A percentile compares a stretch with the other conserved stretches of the same genome.
These are phyloP conservation scores for Podila verticillata DNA, from an alignment of 192 early-diverging fungal species.

Conservation along the genomic window DNA sequence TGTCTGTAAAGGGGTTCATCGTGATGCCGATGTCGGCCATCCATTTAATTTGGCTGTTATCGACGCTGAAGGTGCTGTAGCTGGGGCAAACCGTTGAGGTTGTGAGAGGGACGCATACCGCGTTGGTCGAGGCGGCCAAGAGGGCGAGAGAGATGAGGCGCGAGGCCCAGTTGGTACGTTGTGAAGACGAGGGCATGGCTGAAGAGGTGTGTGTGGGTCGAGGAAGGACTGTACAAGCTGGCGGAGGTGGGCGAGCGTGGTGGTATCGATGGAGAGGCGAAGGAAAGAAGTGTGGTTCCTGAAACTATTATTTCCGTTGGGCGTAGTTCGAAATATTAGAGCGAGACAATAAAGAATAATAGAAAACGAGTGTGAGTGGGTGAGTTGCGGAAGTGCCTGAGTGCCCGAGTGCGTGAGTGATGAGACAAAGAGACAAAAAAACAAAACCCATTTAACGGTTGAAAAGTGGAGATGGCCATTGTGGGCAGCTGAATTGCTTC, in stretches of 20 bases:
- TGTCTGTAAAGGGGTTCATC: conserved; percentile 9
- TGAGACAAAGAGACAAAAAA: background rate
- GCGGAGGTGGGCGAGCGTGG: background rate
- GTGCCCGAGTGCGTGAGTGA: background rate
- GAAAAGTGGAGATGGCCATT: too few relatives aligned
- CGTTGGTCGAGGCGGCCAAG: conserved; percentile 12
- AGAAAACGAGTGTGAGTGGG: background rate
- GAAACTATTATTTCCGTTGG: too few relatives aligned
- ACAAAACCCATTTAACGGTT: background rate
- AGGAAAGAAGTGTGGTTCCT: background rate
- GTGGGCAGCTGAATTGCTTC: background rate
- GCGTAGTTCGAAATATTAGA: background rate
- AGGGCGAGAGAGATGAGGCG: conserved; percentile 22
- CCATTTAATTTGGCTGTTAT: background rate
- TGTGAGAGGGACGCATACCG: conserved; percentile 14
- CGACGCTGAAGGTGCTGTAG: conserved; percentile 2
- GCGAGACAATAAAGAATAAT: background rate
- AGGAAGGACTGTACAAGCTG: background rate
- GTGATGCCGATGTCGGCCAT: conserved; percentile 1
- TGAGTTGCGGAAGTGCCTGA: too few relatives aligned
- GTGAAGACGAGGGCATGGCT: conserved; percentile 17
- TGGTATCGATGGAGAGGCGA: background rate
- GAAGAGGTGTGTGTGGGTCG: background rate
- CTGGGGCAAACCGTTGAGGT: conserved; percentile 16
- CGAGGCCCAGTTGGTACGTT: conserved; percentile 13